Evolutionary conservation across 2,329 filamentous ascomycete genomes (phyloP).

Genomic region (Orbilia ellipsospora): DNA sequence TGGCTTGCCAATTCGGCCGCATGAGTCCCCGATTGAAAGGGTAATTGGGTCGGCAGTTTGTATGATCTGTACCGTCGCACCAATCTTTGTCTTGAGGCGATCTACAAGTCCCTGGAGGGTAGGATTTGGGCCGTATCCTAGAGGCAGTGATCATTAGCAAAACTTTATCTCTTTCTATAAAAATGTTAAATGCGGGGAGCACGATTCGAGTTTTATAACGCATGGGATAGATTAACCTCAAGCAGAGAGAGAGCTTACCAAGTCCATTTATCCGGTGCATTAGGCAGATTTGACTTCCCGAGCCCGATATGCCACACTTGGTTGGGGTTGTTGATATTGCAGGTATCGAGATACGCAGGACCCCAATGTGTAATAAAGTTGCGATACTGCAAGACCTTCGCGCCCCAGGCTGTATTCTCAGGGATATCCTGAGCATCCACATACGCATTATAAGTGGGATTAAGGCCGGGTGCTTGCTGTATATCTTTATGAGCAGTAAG

Average conservation of each 20-base stretch:
- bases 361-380: constrained; percentile 20
- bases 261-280: constrained; percentile 25
- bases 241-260: constrained; percentile 23
- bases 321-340: background rate
- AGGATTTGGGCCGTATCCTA: constrained; percentile 31
- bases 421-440: background rate
- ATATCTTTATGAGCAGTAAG: constrained; percentile 6
- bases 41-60: constrained; percentile 15
- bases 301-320: constrained; percentile 36
- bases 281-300: background rate
- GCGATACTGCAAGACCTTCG: constrained; percentile 1
- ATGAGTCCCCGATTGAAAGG: constrained; percentile 16
- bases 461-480: constrained; percentile 1
- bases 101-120: no score
- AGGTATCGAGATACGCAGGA: constrained; percentile 9
- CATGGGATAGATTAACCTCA: background rate
- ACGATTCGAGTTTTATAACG: no score
- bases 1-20: constrained; percentile 20
- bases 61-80: constrained; percentile 10
- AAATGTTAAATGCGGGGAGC: no score
- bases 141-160: background rate
- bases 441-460: background rate
- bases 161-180: background rate
- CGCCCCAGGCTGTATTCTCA: background rate
- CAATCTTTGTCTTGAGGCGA: background rate